Conservation (phyloP, 768 basidiomycete species). For the Podaxis sp. region DNA sequence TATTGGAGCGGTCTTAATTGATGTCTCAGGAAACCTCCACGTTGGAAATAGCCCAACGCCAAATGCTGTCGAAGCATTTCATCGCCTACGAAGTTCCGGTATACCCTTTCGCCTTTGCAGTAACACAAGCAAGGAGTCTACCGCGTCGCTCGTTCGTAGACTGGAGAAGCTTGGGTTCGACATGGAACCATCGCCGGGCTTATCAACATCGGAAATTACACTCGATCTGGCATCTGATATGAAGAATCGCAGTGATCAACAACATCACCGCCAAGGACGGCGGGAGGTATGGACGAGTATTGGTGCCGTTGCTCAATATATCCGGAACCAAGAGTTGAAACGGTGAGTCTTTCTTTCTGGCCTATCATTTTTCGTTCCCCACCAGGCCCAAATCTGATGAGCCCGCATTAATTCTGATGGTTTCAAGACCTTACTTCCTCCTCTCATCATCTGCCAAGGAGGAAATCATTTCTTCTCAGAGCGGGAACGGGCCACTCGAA, state of each 20-base stretch:
- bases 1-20: constrained; percentile 56
- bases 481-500: background rate
- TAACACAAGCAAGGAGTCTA: constrained; percentile 69
- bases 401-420: background rate
- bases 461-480: constrained; percentile 31
- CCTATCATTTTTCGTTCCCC: too few relatives aligned
- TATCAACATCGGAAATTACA: background rate
- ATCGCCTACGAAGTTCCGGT: constrained; percentile 28
- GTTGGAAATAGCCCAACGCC: constrained; percentile 48
- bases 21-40: constrained; percentile 68
- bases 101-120: constrained; percentile 58
- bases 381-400: background rate
- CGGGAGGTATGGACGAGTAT: constrained; percentile 65
- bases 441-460: constrained; percentile 48
- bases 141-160: constrained; percentile 35
- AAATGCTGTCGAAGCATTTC: constrained; percentile 45
- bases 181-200: constrained; percentile 20
- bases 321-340: constrained; percentile 39
- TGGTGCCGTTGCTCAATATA: constrained; percentile 48
- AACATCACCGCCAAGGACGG: constrained; percentile 8
- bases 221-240: background rate
- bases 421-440: constrained; percentile 50
- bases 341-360: constrained; percentile 29
- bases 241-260: background rate
- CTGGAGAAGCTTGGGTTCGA: constrained; percentile 51